phyloP scores from a whole-genome alignment of 2,329 filamentous ascomycete genomes.

The Fusarium abutilonis region DNA sequence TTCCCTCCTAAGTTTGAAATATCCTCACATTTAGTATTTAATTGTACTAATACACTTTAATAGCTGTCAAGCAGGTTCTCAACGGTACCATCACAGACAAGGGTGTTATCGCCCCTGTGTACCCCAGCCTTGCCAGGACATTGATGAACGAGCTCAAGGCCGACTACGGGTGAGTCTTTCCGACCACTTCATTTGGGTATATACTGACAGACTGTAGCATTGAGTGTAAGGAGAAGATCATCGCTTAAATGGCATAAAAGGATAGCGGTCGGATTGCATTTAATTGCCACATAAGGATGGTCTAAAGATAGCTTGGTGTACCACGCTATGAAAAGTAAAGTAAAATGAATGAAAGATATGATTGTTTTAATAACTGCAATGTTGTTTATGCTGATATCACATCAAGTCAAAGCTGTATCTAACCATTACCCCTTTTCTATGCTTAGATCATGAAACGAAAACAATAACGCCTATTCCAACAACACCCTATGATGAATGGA shows the following conservation, averaged over 20 bases:
- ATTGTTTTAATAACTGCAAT: not conserved
- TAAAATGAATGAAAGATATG: slow-evolving; percentile 10
- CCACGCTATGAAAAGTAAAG: slow-evolving; percentile 16
- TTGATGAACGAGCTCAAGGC: slow-evolving; percentile 82
- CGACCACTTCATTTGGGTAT: not conserved
- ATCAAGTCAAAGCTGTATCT: slow-evolving; percentile 14
- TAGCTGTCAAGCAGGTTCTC: slow-evolving; percentile 77
- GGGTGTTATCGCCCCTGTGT: slow-evolving; percentile 82
- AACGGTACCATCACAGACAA: slow-evolving; percentile 77
- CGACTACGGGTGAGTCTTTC: slow-evolving; percentile 65
- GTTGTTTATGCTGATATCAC: slow-evolving; percentile 18
- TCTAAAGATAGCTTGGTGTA: not conserved
- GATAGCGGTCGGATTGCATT: not conserved
- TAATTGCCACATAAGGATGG: not conserved
- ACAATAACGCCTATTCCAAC: slow-evolving; percentile 3
- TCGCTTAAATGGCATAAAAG: slow-evolving; percentile 14
- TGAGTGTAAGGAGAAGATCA: slow-evolving; percentile 32
- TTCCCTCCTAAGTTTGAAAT: not conserved
- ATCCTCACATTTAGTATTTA: not conserved
- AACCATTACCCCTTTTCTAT: slow-evolving; percentile 30
- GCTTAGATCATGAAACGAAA: slow-evolving; percentile 3
- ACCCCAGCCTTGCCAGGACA: slow-evolving; percentile 73
- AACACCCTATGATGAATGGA: not conserved
- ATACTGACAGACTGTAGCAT: slow-evolving; percentile 14
- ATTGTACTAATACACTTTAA: slow-evolving; percentile 2